Base-by-base conservation (phyloP, 257 asterid species). In the Nicotiana knightiana region DNA sequence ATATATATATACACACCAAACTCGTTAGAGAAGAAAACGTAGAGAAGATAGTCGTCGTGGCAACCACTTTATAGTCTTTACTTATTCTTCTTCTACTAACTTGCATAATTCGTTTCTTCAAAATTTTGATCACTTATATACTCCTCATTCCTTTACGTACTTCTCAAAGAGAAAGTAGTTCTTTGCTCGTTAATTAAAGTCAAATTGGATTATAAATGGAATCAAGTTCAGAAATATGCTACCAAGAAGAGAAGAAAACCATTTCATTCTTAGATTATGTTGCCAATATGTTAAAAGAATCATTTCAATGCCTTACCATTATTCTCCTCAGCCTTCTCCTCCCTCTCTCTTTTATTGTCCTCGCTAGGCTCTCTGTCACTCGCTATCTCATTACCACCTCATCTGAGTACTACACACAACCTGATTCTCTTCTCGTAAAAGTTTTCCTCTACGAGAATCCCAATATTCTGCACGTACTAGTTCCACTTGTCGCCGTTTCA, bases 261-360 rank as follows among this genome's bases (percentile, higher is more conserved):
- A 0, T 71, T 43, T 71, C 61, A 46, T 6, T 71, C 35, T 71
- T 35, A 1, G 4, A 48, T 9, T 73, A 48, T 15, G 46, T 9
- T 73, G 39, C 21, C 4, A 51, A 75, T 26, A 26, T 24, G 79
- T 75, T 51, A 8, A 75, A 73, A 81, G 87, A 88, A 53, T 48
- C 87, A 8, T 93, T 89, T 64, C 93, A 83, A 57, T 86, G 88
- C 28, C 77, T 93, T 35, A 85, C 97, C 18, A 82, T 82, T 67
- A 81, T 89, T 76, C 90, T 92, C 67, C 97, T 93, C 77, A 86
- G 92, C 81, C 97, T 94, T 82, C 95, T 92, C 85, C 94, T 92
- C 77, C 98, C 97, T 48, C 92, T 93, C 77, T 91, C 97, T 0
- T 92, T 91, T 78, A 94, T 93, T 85, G 88, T 93, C 88, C 92